phyloP scores from a whole-genome alignment of 768 basidiomycete species.

The Suillus occidentalis region DNA sequence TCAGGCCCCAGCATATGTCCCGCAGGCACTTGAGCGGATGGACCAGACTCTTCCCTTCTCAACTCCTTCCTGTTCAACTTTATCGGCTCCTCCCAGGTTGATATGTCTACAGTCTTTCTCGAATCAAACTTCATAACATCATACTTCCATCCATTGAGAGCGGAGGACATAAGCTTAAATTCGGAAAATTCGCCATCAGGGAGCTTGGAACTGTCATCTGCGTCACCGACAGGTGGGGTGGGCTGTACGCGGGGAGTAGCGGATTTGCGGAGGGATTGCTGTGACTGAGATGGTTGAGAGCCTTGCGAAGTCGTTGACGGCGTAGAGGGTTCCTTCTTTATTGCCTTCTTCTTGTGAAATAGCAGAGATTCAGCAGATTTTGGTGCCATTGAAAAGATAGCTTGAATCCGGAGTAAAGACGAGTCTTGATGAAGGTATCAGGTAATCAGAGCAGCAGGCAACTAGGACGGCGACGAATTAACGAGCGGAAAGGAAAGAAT shows the following conservation, averaged over 20 bases:
- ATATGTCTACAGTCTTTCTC: constrained; percentile 68
- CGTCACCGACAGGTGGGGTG: constrained; percentile 39
- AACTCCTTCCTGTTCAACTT: constrained; percentile 88
- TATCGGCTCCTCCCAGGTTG: constrained; percentile 69
- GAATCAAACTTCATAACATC: constrained; percentile 92
- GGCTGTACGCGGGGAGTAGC: constrained; percentile 40
- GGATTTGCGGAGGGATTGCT: constrained; percentile 36
- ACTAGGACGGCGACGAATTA: background rate
- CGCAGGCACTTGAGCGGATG: constrained; percentile 50
- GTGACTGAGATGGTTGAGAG: constrained; percentile 10
- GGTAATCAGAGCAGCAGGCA: background rate
- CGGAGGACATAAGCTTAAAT: constrained; percentile 76
- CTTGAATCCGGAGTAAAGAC: background rate
- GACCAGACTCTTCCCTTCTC: constrained; percentile 44
- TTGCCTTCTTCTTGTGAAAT: constrained; percentile 57
- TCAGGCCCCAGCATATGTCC: constrained; percentile 78
- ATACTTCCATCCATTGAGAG: constrained; percentile 86
- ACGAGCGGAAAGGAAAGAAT: background rate
- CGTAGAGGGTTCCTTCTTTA: constrained; percentile 25
- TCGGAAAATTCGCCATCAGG: constrained; percentile 73
- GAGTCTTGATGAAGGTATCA: background rate
- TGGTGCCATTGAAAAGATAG: constrained; percentile 22
- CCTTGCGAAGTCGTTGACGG: constrained; percentile 15
- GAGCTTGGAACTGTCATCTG: constrained; percentile 52
- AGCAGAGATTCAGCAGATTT: constrained; percentile 50